A percentile compares a stretch with the other conserved stretches of the same genome.
Evolutionary conservation across 768 basidiomycete genomes (phyloP).

Genomic region (Brasilioporus rufonigricans): DNA sequence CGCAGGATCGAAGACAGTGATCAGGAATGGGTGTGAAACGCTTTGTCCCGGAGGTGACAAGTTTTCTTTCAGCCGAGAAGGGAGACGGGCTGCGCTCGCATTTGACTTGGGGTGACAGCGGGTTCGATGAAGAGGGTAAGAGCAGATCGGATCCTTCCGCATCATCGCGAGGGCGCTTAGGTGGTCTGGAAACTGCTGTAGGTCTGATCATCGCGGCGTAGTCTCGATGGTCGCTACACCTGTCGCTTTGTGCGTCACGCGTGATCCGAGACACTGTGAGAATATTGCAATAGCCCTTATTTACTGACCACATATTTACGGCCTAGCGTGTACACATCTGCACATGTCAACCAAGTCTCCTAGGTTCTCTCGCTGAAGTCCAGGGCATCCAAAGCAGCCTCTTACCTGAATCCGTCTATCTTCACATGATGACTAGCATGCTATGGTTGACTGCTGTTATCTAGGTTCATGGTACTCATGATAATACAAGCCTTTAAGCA

Average conservation of each 20-base stretch:
- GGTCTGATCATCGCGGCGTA: conserved; percentile 5
- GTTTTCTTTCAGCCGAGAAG: conserved; percentile 6
- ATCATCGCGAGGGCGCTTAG: conserved; percentile 16
- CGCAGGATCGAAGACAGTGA: conserved; percentile 22
- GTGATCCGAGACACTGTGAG: no score
- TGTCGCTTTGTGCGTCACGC: no score
- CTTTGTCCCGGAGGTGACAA: conserved; percentile 27
- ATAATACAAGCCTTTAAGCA: no score
- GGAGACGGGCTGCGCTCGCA: conserved; percentile 21
- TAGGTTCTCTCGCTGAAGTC: not conserved
- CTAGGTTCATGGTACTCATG: no score
- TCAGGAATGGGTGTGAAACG: conserved; percentile 28
- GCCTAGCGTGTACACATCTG: no score
- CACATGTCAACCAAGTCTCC: not conserved
- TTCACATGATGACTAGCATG: conserved; percentile 10
- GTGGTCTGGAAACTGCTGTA: not conserved
- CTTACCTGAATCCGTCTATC: conserved; percentile 25
- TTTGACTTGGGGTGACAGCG: conserved; percentile 13
- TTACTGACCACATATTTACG: no score
- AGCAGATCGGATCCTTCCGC: not conserved
- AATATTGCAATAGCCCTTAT: not conserved
- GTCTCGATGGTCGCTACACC: no score
- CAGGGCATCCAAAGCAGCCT: conserved; percentile 19
- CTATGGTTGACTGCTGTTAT: no score
- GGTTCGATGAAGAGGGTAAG: not conserved